phyloP scores from a whole-genome alignment of 306 rosid species.

The Prunus fruticosa region DNA sequence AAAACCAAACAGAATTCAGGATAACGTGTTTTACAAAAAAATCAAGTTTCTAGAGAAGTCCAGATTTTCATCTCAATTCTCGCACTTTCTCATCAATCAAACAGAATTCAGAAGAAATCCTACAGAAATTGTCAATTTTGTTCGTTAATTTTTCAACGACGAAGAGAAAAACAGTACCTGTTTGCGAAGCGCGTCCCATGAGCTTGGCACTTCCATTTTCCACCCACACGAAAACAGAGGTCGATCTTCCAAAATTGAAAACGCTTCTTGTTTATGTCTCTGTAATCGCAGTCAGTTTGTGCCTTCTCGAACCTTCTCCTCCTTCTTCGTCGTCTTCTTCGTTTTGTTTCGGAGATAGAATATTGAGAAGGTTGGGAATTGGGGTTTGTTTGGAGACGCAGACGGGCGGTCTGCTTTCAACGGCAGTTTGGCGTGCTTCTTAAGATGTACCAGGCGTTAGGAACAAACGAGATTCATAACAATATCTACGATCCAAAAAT shows the following conservation, averaged over 20 bases:
- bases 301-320: not conserved
- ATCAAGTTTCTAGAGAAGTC: not conserved
- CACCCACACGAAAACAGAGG: not conserved
- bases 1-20: conserved; percentile 4
- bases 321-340: not conserved
- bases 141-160: not conserved
- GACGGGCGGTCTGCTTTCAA: conserved; percentile 51
- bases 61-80: not conserved
- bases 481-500: too few species aligned
- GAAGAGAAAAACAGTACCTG: conserved; percentile 48
- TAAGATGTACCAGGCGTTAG: not conserved
- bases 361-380: conserved; percentile 6
- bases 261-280: not conserved
- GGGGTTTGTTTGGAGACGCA: conserved; percentile 46
- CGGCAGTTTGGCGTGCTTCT: conserved; percentile 33
- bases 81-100: not conserved
- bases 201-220: conserved; percentile 68
- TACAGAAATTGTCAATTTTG: not conserved
- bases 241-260: conserved; percentile 8
- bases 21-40: not conserved
- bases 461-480: too few species aligned
- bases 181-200: conserved; percentile 97
- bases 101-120: not conserved
- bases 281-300: not conserved
- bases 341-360: not conserved